Conservation (phyloP, 202 grass and related monocot species). For the Carex sylvatica region DNA sequence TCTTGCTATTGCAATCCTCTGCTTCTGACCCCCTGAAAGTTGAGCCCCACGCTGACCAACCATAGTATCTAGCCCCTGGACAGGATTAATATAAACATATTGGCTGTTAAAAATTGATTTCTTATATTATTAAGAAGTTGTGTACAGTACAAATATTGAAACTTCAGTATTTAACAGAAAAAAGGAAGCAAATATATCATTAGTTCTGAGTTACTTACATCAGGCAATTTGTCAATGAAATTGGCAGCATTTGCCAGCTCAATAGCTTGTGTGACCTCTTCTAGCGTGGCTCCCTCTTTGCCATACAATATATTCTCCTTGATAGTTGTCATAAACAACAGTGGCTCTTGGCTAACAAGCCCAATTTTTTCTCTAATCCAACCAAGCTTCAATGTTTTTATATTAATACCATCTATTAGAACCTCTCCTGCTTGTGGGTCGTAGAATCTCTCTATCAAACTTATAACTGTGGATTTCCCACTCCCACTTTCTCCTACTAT, state of each 20-base stretch:
- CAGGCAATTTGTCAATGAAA: constrained; percentile 78
- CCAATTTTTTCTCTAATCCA: constrained; percentile 73
- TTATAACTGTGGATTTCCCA: constrained; percentile 84
- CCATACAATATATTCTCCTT: constrained; percentile 85
- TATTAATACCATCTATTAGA: constrained; percentile 70
- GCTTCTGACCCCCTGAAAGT: constrained; percentile 86
- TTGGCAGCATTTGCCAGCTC: constrained; percentile 82
- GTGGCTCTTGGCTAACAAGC: constrained; percentile 87
- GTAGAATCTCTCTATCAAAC: constrained; percentile 81
- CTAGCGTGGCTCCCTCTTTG: constrained; percentile 69
- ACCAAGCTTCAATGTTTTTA: constrained; percentile 62
- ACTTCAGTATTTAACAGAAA: neutral
- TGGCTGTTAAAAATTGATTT: neutral
- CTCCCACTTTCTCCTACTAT: constrained; percentile 90
- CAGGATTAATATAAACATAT: constrained; percentile 21
- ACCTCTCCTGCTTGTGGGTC: constrained; percentile 73
- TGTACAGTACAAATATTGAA: neutral
- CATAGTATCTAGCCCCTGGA: constrained; percentile 76
- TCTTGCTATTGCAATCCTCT: constrained; percentile 86
- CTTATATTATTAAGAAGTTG: neutral
- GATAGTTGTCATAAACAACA: constrained; percentile 79
- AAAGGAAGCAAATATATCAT: neutral
- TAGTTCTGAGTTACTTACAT: constrained; percentile 41
- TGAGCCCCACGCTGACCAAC: constrained; percentile 89
- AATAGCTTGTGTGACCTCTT: constrained; percentile 70